Evolutionary conservation across 2,329 filamentous ascomycete genomes (phyloP), one percentile per base, ranked within the genome.

Genomic region (Fusarium pseudocircinatum): DNA sequence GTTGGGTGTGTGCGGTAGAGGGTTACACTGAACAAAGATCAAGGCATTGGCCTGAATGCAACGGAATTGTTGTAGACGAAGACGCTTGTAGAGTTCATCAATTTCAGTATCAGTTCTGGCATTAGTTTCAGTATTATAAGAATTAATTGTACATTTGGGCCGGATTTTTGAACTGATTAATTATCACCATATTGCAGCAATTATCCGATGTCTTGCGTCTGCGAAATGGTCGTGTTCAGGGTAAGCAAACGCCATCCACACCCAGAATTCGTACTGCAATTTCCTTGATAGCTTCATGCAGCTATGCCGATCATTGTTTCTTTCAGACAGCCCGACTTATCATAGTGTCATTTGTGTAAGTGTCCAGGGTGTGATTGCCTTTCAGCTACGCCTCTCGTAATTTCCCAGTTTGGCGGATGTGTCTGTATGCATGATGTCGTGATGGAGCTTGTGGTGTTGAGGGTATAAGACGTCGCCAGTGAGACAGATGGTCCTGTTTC

Each of bases 231-330:
- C 2, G n/a, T 28, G 49, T 36, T 58, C 36, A 43, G 50, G 24
- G 57, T 60, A 26, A 42, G 32, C 26, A 66, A 62, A 62, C 69
- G 72, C 62, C 56, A 75, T 75, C 60, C 15, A 7, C n/a, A 10
- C 32, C 7, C 20, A 15, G 14, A 60, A 70, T 62, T 40, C 22
- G 26, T 44, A 70, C 49, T 14, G 34, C 20, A 28, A 28, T 56
- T 56, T 53, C 24, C 37, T 66, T 37, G 30, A 63, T 71, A 53
- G 61, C 30, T 59, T 44, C 30, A 67, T 56, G 39, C n/a, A 46
- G 47, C 47, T 18, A 42, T 32, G 70, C 24, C 43, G 73, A 75
- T 75, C 72, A 54, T 63, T 59, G 32, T 59, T 60, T 26, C 44
- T 69, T 75, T 53, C 15, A 65, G 72, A 34, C 14, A 34, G 4